Conservation (phyloP, 2,329 filamentous ascomycete genomes). For the Fusarium graminum region DNA sequence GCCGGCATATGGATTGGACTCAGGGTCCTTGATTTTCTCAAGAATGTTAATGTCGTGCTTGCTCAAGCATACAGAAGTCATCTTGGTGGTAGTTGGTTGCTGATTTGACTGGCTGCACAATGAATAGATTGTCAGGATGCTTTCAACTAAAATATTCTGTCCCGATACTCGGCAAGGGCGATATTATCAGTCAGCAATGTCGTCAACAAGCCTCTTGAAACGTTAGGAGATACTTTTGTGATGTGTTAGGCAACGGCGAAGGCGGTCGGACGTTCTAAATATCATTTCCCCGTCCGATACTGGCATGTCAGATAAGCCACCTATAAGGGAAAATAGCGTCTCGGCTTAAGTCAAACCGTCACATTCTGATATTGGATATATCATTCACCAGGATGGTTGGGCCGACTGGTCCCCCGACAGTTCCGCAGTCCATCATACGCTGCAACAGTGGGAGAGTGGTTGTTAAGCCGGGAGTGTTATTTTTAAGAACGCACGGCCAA, state of each 20-base stretch:
- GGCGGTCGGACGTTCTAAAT: conserved; percentile 30
- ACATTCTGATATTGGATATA: conserved; percentile 21
- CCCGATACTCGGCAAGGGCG: conserved; percentile 4
- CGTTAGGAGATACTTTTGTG: conserved; percentile 8
- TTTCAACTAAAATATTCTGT: conserved; percentile 10
- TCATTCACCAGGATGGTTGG: conserved; percentile 27
- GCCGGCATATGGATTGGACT: conserved; percentile 68
- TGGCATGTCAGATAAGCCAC: conserved; percentile 30
- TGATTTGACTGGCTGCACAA: conserved; percentile 3
- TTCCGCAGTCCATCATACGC: conserved; percentile 37
- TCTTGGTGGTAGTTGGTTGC: conserved; percentile 47
- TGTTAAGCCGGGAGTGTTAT: conserved; percentile 34
- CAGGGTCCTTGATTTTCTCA: conserved; percentile 76
- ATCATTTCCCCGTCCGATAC: conserved; percentile 25
- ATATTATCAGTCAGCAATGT: conserved; percentile 2
- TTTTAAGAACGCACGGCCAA: conserved; percentile 51
- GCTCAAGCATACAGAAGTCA: conserved; percentile 66
- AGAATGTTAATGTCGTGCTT: conserved; percentile 72
- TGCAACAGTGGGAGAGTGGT: conserved; percentile 6
- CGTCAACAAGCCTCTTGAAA: conserved; percentile 13
- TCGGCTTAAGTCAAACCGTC: conserved; percentile 41
- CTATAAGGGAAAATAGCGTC: conserved; percentile 18
- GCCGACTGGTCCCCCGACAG: conserved; percentile 35
- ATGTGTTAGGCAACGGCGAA: conserved; percentile 24
- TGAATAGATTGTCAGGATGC: conserved; percentile 1